These are phyloP conservation scores for Alternaria ventricosa DNA, from an alignment of 2,329 filamentous ascomycete species.

Conservation along the genomic window DNA sequence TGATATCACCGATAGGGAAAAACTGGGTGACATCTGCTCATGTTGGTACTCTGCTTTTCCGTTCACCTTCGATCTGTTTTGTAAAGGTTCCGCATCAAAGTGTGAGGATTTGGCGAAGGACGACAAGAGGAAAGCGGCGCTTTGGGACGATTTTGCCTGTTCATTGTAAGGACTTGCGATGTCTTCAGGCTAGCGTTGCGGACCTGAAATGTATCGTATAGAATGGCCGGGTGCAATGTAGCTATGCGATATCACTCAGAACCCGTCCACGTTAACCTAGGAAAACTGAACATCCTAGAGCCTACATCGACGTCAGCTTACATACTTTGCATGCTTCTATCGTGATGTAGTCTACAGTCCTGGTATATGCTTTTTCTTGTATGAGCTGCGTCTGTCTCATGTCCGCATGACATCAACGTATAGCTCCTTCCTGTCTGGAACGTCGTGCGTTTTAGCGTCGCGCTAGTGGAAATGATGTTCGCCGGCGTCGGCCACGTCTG, in stretches of 20 bases:
- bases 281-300: neutral
- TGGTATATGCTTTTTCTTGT: neutral
- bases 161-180: neutral
- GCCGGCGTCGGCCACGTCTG: neutral
- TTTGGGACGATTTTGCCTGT: neutral
- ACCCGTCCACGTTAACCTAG: neutral
- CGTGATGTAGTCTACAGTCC: neutral
- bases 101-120: neutral
- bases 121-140: neutral
- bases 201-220: neutral
- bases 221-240: neutral
- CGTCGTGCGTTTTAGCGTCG: neutral
- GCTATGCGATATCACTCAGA: neutral
- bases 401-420: neutral
- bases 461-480: neutral
- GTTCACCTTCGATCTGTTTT: neutral
- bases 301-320: neutral
- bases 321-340: neutral
- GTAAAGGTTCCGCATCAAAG: neutral
- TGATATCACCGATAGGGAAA: neutral
- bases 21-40: neutral
- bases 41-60: neutral
- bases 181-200: neutral
- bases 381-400: neutral
- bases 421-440: neutral